Percentiles rank a stretch among this genome's conserved stretches.
phyloP scores from a whole-genome alignment of 331 rosid species.

The Prunus yedoensis region DNA sequence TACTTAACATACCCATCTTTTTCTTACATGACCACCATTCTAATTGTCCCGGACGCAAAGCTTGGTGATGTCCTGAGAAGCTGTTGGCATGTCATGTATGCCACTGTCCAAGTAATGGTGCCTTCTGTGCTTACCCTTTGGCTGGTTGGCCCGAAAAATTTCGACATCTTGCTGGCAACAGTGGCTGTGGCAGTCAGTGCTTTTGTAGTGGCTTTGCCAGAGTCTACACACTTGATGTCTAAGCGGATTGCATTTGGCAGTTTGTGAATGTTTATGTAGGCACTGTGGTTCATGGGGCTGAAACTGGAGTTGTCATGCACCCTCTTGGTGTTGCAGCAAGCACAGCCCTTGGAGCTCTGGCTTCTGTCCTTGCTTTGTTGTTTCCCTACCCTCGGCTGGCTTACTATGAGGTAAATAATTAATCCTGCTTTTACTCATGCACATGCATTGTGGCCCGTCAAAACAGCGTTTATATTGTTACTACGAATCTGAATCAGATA shows the following conservation, averaged over 20 bases:
- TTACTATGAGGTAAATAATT: conserved; percentile 35
- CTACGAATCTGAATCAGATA: background rate
- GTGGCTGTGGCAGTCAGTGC: conserved; percentile 31
- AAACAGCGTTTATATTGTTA: background rate
- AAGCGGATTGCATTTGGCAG: conserved; percentile 77
- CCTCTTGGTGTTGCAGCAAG: conserved; percentile 56
- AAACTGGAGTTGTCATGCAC: conserved; percentile 33
- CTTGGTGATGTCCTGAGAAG: conserved; percentile 67
- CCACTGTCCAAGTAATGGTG: conserved; percentile 38
- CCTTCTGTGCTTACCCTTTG: conserved; percentile 39
- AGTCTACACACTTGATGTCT: conserved; percentile 47
- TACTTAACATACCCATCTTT: conserved; percentile 53
- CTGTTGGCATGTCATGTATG: conserved; percentile 51
- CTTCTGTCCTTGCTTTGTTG: conserved; percentile 58
- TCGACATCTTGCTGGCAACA: conserved; percentile 29
- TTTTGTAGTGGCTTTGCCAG: conserved; percentile 64
- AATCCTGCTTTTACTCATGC: background rate
- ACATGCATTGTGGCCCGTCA: background rate
- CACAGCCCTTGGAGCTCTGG: conserved; percentile 71
- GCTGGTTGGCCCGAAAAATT: conserved; percentile 48
- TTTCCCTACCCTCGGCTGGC: conserved; percentile 68
- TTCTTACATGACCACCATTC: conserved; percentile 57
- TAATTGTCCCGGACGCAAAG: conserved; percentile 55
- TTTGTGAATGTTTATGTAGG: conserved; percentile 70
- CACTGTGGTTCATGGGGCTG: conserved; percentile 44